phyloP scores from a whole-genome alignment of 331 rosid genomes.

The Saraca asoca region DNA sequence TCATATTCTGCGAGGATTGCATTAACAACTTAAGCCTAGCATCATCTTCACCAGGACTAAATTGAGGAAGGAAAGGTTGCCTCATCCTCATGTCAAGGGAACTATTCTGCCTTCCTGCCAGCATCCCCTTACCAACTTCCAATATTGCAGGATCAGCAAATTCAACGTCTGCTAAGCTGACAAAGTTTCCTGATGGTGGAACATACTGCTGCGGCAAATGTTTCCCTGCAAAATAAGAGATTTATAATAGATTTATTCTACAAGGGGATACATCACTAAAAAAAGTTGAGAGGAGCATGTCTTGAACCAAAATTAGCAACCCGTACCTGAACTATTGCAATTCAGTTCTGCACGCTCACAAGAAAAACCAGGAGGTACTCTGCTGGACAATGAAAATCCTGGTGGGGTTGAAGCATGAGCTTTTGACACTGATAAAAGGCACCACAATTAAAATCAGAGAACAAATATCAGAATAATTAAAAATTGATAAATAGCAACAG shows the following conservation, averaged over 20 bases:
- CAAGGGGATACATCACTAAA: slow-evolving; percentile 8
- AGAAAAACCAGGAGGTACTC: slow-evolving; percentile 53
- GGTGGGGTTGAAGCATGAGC: slow-evolving; percentile 50
- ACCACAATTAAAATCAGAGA: slow-evolving; percentile 18
- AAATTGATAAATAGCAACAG: not conserved
- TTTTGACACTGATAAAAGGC: slow-evolving; percentile 41
- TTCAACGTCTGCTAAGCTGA: slow-evolving; percentile 30
- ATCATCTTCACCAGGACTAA: slow-evolving; percentile 39
- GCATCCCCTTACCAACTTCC: slow-evolving; percentile 30
- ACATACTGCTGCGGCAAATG: slow-evolving; percentile 37
- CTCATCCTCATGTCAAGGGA: slow-evolving; percentile 37
- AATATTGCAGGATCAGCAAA: slow-evolving; percentile 34
- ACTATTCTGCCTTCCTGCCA: slow-evolving; percentile 36
- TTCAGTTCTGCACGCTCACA: slow-evolving; percentile 38
- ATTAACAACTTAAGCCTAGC: slow-evolving; percentile 39
- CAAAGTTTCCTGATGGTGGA: slow-evolving; percentile 39
- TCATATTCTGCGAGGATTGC: slow-evolving; percentile 43
- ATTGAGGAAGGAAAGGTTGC: slow-evolving; percentile 36
- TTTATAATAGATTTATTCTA: not conserved
- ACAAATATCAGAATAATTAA: slow-evolving; percentile 33
- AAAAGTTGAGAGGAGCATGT: slow-evolving; percentile 24
- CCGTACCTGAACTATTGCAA: slow-evolving; percentile 40
- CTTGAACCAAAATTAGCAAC: slow-evolving; percentile 22
- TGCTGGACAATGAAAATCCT: slow-evolving; percentile 46
- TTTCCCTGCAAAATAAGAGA: slow-evolving; percentile 35